Conservation (phyloP, 441 rosid genomes). For the Aquilaria agallochum region DNA sequence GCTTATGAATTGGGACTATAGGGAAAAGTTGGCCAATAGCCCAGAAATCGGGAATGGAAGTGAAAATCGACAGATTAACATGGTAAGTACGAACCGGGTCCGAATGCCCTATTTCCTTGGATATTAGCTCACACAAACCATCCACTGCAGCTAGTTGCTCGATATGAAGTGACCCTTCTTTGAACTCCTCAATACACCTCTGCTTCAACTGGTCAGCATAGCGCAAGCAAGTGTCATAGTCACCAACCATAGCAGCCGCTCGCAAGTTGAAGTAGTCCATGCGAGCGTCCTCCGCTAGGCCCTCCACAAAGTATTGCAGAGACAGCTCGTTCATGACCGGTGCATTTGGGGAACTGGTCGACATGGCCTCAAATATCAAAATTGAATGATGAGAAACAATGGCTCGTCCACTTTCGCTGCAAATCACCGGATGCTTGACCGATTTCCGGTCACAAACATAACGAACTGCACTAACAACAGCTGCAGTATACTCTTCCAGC, state of each 20-base stretch:
- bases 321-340: constrained; percentile 27
- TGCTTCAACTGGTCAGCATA: constrained; percentile 82
- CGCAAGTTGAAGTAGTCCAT: constrained; percentile 46
- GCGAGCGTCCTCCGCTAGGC: constrained; percentile 55
- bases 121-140: constrained; percentile 73
- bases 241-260: constrained; percentile 59
- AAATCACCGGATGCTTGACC: constrained; percentile 76
- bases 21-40: constrained; percentile 94
- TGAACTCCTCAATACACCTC: constrained; percentile 74
- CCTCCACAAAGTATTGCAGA: constrained; percentile 46
- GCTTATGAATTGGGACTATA: constrained; percentile 81
- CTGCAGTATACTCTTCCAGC: constrained; percentile 77
- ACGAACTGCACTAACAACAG: constrained; percentile 72
- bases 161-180: constrained; percentile 73
- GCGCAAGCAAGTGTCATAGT: constrained; percentile 57
- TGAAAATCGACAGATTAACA: constrained; percentile 81
- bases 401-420: constrained; percentile 95
- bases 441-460: constrained; percentile 71
- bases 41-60: constrained; percentile 99
- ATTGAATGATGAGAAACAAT: constrained; percentile 91
- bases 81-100: constrained; percentile 70
- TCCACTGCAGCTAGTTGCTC: constrained; percentile 89
- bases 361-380: constrained; percentile 78
- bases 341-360: constrained; percentile 29
- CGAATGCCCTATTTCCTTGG: constrained; percentile 48